These are phyloP conservation scores for Fusarium haematococcum DNA, from an alignment of 2,329 filamentous ascomycete species.

Conservation along the genomic window DNA sequence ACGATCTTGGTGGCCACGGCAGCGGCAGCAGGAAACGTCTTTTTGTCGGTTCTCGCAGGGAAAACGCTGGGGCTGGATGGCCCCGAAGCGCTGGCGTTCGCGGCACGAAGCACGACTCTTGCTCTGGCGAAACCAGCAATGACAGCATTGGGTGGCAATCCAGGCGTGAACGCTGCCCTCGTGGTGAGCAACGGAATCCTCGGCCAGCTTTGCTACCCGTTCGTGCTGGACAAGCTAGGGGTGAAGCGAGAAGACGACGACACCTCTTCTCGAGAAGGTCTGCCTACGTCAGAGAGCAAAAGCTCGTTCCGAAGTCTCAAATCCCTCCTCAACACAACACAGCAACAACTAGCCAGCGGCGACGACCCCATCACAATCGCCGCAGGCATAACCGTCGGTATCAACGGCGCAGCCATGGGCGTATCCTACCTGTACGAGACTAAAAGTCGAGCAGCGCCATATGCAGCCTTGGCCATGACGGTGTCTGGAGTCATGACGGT, in stretches of 20 bases:
- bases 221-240: conserved; percentile 46
- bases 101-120: conserved; percentile 63
- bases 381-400: conserved; percentile 64
- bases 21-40: conserved; percentile 57
- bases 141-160: conserved; percentile 57
- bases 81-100: conserved; percentile 57
- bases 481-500: conserved; percentile 68
- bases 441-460: conserved; percentile 64
- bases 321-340: conserved; percentile 15
- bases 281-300: conserved; percentile 7
- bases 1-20: conserved; percentile 52
- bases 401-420: conserved; percentile 71
- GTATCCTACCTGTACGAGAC: conserved; percentile 68
- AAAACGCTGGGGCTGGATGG: conserved; percentile 51
- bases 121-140: conserved; percentile 63
- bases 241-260: conserved; percentile 26
- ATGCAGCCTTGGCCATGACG: conserved; percentile 69
- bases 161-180: conserved; percentile 60
- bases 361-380: conserved; percentile 57
- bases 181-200: conserved; percentile 65
- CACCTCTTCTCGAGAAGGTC: background rate
- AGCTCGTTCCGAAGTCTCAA: background rate
- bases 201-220: conserved; percentile 55
- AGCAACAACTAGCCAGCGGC: conserved; percentile 32
- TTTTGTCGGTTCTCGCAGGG: conserved; percentile 54